These are phyloP conservation scores for Hondaea fermentalgiana DNA, from an alignment of 108 stramenopile species.

Conservation along the genomic window DNA sequence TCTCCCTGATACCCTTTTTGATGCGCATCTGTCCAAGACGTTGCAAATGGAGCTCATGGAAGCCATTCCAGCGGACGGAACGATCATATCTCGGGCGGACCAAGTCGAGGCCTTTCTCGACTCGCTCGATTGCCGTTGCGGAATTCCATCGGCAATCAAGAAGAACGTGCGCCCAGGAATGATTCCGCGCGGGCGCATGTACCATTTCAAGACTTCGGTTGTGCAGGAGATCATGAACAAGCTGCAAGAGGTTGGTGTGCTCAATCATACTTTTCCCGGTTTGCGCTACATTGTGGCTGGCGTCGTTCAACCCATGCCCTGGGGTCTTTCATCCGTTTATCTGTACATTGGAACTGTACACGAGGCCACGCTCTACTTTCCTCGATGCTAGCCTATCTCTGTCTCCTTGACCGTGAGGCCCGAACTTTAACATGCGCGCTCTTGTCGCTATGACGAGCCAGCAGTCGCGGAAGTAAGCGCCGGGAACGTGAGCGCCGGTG, in stretches of 20 bases:
- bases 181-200: not conserved
- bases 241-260: conserved; percentile 1
- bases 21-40: not conserved
- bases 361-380: not conserved
- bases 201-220: not conserved
- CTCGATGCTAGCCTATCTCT: not conserved
- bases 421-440: no score
- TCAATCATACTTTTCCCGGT: not conserved
- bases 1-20: not conserved
- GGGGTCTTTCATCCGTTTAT: not conserved
- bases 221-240: conserved; percentile 10
- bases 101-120: not conserved
- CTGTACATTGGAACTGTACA: not conserved
- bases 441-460: no score
- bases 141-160: not conserved
- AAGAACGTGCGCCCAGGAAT: not conserved
- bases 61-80: not conserved
- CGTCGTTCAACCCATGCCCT: not conserved
- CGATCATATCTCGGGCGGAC: not conserved
- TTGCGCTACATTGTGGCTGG: not conserved
- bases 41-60: not conserved
- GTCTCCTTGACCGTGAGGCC: no score
- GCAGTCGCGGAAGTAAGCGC: no score
- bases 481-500: no score
- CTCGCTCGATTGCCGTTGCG: not conserved